Evolutionary conservation across 495 filamentous ascomycete species (phyloP).

Genomic region (Lepidopterella palustris): DNA sequence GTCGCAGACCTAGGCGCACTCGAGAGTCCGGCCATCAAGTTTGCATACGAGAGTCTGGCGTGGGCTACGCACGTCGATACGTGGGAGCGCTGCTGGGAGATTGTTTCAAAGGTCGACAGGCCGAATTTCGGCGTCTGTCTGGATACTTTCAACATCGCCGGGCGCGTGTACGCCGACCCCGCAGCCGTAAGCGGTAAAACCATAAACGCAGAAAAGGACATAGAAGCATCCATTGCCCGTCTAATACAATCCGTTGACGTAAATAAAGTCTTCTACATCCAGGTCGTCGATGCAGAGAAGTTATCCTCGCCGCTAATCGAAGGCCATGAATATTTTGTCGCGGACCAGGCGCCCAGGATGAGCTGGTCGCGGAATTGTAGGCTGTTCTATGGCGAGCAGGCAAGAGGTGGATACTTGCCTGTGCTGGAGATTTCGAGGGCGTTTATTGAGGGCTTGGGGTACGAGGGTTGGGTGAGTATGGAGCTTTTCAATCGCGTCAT

Average conservation of each 20-base stretch:
- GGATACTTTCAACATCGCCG: slow-evolving; percentile 77
- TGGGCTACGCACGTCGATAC: slow-evolving; percentile 68
- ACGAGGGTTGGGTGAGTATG: slow-evolving; percentile 69
- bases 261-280: slow-evolving; percentile 70
- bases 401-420: slow-evolving; percentile 66
- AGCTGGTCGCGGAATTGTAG: slow-evolving; percentile 75
- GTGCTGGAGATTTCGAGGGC: slow-evolving; percentile 54
- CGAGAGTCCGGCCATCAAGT: slow-evolving; percentile 52
- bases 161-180: slow-evolving; percentile 67
- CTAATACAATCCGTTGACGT: slow-evolving; percentile 54
- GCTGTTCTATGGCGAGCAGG: slow-evolving; percentile 67
- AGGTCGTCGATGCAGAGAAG: slow-evolving; percentile 70
- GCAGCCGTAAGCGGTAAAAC: slow-evolving; percentile 47
- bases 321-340: slow-evolving; percentile 57
- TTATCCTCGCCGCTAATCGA: slow-evolving; percentile 52
- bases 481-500: slow-evolving; percentile 70
- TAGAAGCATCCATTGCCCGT: slow-evolving; percentile 51
- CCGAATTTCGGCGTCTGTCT: slow-evolving; percentile 73
- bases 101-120: slow-evolving; percentile 59
- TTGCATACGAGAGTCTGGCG: slow-evolving; percentile 70
- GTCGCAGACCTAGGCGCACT: slow-evolving; percentile 58
- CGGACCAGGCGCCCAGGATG: slow-evolving; percentile 62
- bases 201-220: slow-evolving; percentile 51
- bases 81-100: slow-evolving; percentile 65
- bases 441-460: slow-evolving; percentile 59